phyloP scores from a whole-genome alignment of 805 yeast species.

The Debaryomyces hansenii region DNA sequence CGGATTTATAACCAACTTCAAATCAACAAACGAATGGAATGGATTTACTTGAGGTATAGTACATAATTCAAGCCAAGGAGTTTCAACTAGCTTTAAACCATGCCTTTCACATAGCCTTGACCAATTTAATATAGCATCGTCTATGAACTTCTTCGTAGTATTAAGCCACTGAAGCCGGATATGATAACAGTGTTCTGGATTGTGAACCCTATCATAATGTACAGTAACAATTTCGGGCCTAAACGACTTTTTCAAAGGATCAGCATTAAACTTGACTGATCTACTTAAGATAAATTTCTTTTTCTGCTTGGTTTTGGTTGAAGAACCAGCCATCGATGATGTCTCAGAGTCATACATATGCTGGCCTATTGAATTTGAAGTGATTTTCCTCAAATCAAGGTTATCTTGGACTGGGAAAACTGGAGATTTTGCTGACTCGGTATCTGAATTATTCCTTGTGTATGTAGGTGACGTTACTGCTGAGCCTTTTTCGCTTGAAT shows the following conservation, averaged over 20 bases:
- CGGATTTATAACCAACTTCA: constrained; percentile 68
- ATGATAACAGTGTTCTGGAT: constrained; percentile 93
- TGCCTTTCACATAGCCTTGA: constrained; percentile 81
- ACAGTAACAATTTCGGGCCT: constrained; percentile 77
- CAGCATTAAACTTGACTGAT: constrained; percentile 69
- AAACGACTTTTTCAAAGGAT: constrained; percentile 67
- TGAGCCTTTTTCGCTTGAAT: constrained; percentile 10
- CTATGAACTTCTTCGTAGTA: constrained; percentile 69
- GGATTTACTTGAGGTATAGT: constrained; percentile 77
- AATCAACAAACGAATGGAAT: constrained; percentile 79
- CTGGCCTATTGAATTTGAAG: constrained; percentile 10
- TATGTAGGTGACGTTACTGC: constrained; percentile 7
- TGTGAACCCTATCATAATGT: constrained; percentile 89
- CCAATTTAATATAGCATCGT: constrained; percentile 50
- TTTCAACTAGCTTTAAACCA: constrained; percentile 76
- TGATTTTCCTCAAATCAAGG: constrained; percentile 20
- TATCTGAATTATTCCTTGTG: constrained; percentile 26
- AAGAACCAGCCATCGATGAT: constrained; percentile 26
- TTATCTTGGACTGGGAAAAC: constrained; percentile 14
- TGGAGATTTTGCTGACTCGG: constrained; percentile 29
- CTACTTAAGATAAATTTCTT: constrained; percentile 61
- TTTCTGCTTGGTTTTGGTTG: constrained; percentile 18
- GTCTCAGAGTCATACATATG: constrained; percentile 15
- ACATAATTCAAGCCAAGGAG: constrained; percentile 88
- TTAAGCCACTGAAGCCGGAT: constrained; percentile 90